These are phyloP conservation scores for Helminthosporium solani DNA, from an alignment of 2,329 filamentous ascomycete genomes.

Conservation along the genomic window DNA sequence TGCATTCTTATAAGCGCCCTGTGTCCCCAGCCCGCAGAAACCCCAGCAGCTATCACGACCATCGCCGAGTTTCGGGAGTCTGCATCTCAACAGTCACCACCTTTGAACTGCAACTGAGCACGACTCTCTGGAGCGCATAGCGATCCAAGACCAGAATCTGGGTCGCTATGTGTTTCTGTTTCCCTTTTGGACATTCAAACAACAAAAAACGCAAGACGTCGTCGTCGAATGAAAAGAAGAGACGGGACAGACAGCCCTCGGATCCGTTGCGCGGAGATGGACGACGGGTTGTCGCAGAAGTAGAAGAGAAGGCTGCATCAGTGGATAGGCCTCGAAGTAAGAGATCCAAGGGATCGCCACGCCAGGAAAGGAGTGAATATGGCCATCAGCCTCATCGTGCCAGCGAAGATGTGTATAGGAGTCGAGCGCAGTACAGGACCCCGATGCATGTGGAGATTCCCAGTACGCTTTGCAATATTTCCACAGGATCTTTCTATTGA, in stretches of 20 bases:
- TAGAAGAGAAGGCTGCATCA: constrained; percentile 35
- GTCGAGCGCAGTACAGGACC: constrained; percentile 1
- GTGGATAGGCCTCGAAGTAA: constrained; percentile 28
- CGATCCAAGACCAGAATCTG: constrained; percentile 23
- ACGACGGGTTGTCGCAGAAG: constrained; percentile 22
- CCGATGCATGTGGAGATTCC: constrained; percentile 7
- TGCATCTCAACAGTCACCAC: constrained; percentile 24
- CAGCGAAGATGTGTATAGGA: constrained; percentile 14
- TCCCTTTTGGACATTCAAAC: constrained; percentile 33
- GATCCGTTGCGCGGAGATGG: constrained; percentile 27
- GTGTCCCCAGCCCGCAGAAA: constrained; percentile 22
- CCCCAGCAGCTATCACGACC: constrained; percentile 18
- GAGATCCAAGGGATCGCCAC: constrained; percentile 28
- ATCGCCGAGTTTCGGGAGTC: constrained; percentile 29
- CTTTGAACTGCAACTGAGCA: constrained; percentile 14
- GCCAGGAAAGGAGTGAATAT: constrained; percentile 23
- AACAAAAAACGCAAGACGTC: constrained; percentile 32
- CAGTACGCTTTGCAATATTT: neutral
- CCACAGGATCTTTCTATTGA: constrained; percentile 15
- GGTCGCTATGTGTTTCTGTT: constrained; percentile 42
- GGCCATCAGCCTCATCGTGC: constrained; percentile 12
- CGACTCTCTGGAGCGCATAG: constrained; percentile 25
- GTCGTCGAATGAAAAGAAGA: constrained; percentile 33
- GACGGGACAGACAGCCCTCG: constrained; percentile 22
- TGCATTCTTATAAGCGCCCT: constrained; percentile 20